phyloP scores from a whole-genome alignment of 2,329 filamentous ascomycete genomes.

The Epichloe hybrida region DNA sequence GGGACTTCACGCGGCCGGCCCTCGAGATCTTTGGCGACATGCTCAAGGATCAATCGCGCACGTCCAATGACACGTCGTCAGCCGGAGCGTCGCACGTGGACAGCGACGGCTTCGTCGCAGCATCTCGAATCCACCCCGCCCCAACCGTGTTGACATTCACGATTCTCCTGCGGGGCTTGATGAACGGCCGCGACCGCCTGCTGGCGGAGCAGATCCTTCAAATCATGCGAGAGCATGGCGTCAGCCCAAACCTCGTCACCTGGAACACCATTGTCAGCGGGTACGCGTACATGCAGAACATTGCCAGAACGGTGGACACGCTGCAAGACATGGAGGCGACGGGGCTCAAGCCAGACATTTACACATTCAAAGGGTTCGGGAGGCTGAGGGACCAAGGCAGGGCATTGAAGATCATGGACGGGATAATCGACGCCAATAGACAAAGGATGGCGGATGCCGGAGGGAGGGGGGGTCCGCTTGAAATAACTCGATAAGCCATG shows the following conservation, averaged over 20 bases:
- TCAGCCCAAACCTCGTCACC: conserved; percentile 51
- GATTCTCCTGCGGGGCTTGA: conserved; percentile 60
- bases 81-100: conserved; percentile 2
- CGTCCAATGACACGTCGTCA: not conserved
- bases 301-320: conserved; percentile 38
- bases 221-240: conserved; percentile 52
- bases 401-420: conserved; percentile 29
- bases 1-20: conserved; percentile 26
- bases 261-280: conserved; percentile 61
- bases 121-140: conserved; percentile 22
- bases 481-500: not conserved
- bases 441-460: conserved; percentile 11
- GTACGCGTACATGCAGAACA: conserved; percentile 47
- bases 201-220: conserved; percentile 53
- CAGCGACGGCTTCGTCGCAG: not conserved
- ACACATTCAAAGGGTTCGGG: conserved; percentile 36
- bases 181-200: conserved; percentile 41
- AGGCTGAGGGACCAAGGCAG: conserved; percentile 24
- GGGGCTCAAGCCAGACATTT: conserved; percentile 38
- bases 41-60: conserved; percentile 25
- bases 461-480: conserved; percentile 6
- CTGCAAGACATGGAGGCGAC: conserved; percentile 45
- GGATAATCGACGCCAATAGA: conserved; percentile 20
- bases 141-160: conserved; percentile 65
- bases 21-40: conserved; percentile 38